Base-by-base conservation (phyloP, 495 filamentous ascomycete genomes). In the Pseudevernia furfuracea region DNA sequence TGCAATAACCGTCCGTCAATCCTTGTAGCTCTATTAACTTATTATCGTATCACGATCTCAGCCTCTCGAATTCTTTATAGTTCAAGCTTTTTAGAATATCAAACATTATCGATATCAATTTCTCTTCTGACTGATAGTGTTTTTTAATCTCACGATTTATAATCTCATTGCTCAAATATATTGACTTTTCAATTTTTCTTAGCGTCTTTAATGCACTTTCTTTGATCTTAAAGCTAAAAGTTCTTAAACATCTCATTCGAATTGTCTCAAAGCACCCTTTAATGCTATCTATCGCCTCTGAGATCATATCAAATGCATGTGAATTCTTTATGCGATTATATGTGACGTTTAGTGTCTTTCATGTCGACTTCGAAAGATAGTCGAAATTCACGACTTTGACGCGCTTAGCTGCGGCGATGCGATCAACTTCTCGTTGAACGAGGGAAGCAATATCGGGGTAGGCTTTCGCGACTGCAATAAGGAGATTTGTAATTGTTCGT, bases 131-230 rank as follows among this genome's bases (percentile, higher is more conserved):
- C 4, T 55, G 28, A 17, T 41, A 62, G 15, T 11, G 0, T 9
- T 53, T 53, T 34, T 34, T 17, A 3, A 55, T 23, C 14, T 55
- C 60, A 53, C 17, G 43, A 15, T 28, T 44, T 10, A 62, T 15
- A 8, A 49, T n/a, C 1, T 34, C 60, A 32, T 32, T 25, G 19
- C 60, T 49, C 28, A 53, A 48, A 34, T 28, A 62, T 38, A 59
- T 59, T 4, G 57, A 39, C 39, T 59, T 59, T 11, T 17, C 57
- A 59, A 59, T 59, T 15, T 59, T 59, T 19, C 57, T 59, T 34
- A 59, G 39, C 17, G 57, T 59, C 57, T 59, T 34, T 34, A 59
- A 12, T 25, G 57, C 57, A 59, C 34, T 59, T n/a, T 39, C 36
- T 43, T 59, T 59, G 4, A 34, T 59, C n/a, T 38, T 59, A 34